phyloP scores from a whole-genome alignment of 352 stramenopile genomes.

The Peronospora belbahrii region DNA sequence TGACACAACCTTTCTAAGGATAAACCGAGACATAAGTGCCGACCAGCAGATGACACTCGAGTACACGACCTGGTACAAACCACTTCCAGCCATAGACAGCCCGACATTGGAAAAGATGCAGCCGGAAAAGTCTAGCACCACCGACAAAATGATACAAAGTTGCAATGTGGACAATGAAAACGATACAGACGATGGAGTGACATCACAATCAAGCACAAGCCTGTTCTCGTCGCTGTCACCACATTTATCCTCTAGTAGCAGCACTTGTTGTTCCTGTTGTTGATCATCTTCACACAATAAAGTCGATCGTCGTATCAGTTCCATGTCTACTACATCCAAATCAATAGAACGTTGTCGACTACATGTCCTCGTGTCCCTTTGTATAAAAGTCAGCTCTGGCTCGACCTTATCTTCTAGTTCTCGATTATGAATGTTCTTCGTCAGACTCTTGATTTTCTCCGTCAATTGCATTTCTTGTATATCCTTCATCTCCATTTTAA shows the following conservation, averaged over 20 bases:
- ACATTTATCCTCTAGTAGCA: conserved; percentile 4
- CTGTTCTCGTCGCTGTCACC: conserved; percentile 20
- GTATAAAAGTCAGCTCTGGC: conserved; percentile 19
- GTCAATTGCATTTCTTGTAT: neutral
- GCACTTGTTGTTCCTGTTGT: conserved; percentile 9
- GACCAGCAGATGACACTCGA: conserved; percentile 86
- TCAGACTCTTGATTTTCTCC: conserved; percentile 10
- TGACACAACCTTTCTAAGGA: conserved; percentile 68
- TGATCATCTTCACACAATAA: conserved; percentile 15
- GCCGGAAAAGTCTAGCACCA: conserved; percentile 74
- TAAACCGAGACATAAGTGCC: conserved; percentile 64
- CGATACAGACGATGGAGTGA: conserved; percentile 25
- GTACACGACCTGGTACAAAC: conserved; percentile 79
- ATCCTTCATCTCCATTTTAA: neutral
- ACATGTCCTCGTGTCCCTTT: conserved; percentile 6
- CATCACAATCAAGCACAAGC: conserved; percentile 3
- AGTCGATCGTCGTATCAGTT: conserved; percentile 41
- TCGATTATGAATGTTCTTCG: conserved; percentile 12
- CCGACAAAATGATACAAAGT: conserved; percentile 55
- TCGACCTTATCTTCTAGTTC: conserved; percentile 20
- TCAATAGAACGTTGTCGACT: conserved; percentile 7
- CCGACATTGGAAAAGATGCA: conserved; percentile 83
- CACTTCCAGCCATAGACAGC: conserved; percentile 73
- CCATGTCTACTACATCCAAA: conserved; percentile 21
- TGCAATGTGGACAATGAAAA: conserved; percentile 50